Conservation (phyloP, 768 basidiomycete species). For the Coprinellus aureogranulatus region DNA sequence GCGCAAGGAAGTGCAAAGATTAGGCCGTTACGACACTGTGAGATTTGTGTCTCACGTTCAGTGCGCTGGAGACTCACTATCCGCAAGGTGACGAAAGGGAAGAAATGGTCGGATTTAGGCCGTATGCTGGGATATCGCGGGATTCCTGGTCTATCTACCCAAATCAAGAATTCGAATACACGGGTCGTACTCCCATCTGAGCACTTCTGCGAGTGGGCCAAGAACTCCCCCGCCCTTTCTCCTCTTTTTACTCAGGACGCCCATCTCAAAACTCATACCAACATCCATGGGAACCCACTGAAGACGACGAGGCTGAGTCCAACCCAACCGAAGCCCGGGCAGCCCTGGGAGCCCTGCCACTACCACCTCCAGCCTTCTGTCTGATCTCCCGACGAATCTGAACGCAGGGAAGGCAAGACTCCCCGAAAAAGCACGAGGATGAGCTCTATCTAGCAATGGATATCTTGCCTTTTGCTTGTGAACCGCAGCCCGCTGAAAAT, state of each 20-base stretch:
- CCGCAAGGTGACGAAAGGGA: constrained; percentile 72
- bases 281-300: constrained; percentile 37
- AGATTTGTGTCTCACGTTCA: constrained; percentile 22
- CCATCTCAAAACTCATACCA: constrained; percentile 51
- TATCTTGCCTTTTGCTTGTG: too few species aligned
- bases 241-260: constrained; percentile 44
- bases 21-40: constrained; percentile 88
- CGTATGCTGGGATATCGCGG: constrained; percentile 79
- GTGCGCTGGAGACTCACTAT: constrained; percentile 9
- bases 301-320: constrained; percentile 40
- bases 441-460: constrained; percentile 50
- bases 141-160: constrained; percentile 77
- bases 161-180: constrained; percentile 86
- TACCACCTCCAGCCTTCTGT: constrained; percentile 73
- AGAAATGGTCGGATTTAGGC: constrained; percentile 88
- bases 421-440: constrained; percentile 54
- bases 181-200: constrained; percentile 96
- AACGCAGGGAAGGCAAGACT: constrained; percentile 54
- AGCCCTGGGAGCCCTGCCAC: constrained; percentile 74
- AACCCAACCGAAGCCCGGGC: constrained; percentile 45
- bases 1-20: constrained; percentile 84
- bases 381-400: constrained; percentile 80
- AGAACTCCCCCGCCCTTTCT: constrained; percentile 56
- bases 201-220: constrained; percentile 76
- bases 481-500: too few species aligned